Base-by-base conservation (phyloP, 192 early-diverging fungal genomes). In the Diversispora epigaea region DNA sequence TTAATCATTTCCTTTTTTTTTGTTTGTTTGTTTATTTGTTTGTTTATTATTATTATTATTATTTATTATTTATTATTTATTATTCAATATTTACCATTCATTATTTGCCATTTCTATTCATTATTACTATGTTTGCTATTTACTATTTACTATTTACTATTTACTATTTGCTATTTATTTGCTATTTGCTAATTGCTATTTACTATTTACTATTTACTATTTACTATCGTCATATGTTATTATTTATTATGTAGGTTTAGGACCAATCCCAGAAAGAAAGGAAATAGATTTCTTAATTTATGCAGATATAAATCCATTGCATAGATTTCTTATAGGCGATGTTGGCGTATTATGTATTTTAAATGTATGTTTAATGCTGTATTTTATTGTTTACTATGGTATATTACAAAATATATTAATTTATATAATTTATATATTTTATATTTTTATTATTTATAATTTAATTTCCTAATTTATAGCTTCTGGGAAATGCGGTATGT, bases 401-500 rank as follows among this genome's bases (percentile, higher is more conserved):
- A 15, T 52, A 11, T 5, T 8, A 49, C 9, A 49, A 49, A 49
- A 49, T 11, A 49, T 49, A 49, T 11, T 49, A 49, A 49, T 63
- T 40, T 39, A 40, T 63, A 62, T 12, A 41, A 62, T 62, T 39
- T 41, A 62, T 62, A 2, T 8, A 14, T 49, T 8, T 11, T 11
- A 49, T 49, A 49, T 17, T 6, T 3, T 63, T 39, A 40, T 14
- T 39, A 40, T 39, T n/a, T 64, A 4, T 41, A 64, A 6, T n/a
- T 45, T 64, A 7, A 60, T 17, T 63, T 32, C 2, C 19, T 43
- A 4, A 60, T n/a, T 64, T 39, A 6, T 44, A 64, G 62, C 62
- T 64, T 64, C 62, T 64, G 9, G 62, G 62, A 64, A 64, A 64
- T 64, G 40, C 40, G 15, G 62, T 64, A 64, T n/a, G n/a, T 60